Evolutionary conservation across 1,284 basidiomycete genomes (phyloP).

Genomic region (Papiliotrema laurentii): DNA sequence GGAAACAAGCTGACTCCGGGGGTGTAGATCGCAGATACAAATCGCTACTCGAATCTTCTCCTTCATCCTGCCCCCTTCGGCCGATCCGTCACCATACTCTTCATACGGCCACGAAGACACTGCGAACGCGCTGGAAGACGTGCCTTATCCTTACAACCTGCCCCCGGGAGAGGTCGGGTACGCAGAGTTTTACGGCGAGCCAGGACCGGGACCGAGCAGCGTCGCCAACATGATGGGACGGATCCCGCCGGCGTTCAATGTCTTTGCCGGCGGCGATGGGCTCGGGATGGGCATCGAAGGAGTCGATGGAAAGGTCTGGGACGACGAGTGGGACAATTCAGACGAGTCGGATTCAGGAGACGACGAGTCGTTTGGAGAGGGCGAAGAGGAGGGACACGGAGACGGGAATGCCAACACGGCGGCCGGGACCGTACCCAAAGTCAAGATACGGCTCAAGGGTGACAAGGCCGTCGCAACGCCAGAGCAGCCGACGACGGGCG

Average conservation of each 20-base stretch:
- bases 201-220: constrained; percentile 34
- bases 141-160: constrained; percentile 42
- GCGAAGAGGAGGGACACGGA: constrained; percentile 17
- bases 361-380: constrained; percentile 14
- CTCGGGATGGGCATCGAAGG: constrained; percentile 33
- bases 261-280: constrained; percentile 38
- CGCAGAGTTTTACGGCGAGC: constrained; percentile 41
- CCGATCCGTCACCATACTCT: constrained; percentile 31
- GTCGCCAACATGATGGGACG: constrained; percentile 31
- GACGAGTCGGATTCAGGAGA: constrained; percentile 16
- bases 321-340: constrained; percentile 22
- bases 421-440: constrained; percentile 5
- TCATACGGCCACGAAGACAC: constrained; percentile 24
- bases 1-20: background rate
- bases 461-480: constrained; percentile 1
- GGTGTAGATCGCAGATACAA: constrained; percentile 86
- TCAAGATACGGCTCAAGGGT: constrained; percentile 3
- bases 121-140: constrained; percentile 19
- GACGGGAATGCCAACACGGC: constrained; percentile 6
- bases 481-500: background rate
- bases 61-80: constrained; percentile 73
- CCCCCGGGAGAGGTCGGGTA: constrained; percentile 37
- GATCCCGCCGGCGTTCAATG: constrained; percentile 41
- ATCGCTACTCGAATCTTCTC: constrained; percentile 97
- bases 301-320: constrained; percentile 17